Conservation (phyloP, 768 basidiomycete species). For the Phallus indusiatus region DNA sequence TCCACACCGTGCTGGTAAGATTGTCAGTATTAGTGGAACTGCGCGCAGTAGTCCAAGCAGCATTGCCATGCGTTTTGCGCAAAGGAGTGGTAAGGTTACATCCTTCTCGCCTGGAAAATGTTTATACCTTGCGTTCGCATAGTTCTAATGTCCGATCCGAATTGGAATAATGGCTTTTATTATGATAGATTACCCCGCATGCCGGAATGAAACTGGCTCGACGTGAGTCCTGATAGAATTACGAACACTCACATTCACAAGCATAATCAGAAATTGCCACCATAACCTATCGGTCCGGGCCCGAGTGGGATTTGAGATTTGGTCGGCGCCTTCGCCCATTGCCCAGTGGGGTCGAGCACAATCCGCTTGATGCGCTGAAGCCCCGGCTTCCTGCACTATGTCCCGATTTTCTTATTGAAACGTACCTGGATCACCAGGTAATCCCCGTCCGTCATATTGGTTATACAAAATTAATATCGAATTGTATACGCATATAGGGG, state of each 20-base stretch:
- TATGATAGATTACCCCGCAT: conserved; percentile 95
- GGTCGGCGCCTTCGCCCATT: conserved; percentile 58
- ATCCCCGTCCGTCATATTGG: too few species aligned
- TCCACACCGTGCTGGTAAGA: conserved; percentile 79
- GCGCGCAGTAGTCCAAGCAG: conserved; percentile 87
- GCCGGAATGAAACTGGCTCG: conserved; percentile 98
- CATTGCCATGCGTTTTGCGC: conserved; percentile 93
- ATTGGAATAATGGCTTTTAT: conserved; percentile 99
- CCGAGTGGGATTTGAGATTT: conserved; percentile 99
- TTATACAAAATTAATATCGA: background rate
- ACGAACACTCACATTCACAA: background rate
- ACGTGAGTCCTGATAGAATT: conserved; percentile 42
- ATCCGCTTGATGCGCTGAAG: conserved; percentile 10
- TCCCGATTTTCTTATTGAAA: conserved; percentile 97
- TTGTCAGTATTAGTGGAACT: conserved; percentile 92
- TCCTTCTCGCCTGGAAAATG: background rate
- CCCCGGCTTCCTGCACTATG: conserved; percentile 67
- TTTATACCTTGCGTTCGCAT: conserved; percentile 1
- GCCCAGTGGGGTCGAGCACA: conserved; percentile 24
- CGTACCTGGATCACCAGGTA: conserved; percentile 90
- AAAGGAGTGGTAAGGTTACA: conserved; percentile 72
- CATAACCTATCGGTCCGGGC: conserved; percentile 97
- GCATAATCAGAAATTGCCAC: conserved; percentile 81
- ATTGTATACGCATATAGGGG: conserved; percentile 40
- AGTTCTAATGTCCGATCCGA: conserved; percentile 99